Conservation (phyloP, 2,329 filamentous ascomycete species). For the Bipolaris bicolor region DNA sequence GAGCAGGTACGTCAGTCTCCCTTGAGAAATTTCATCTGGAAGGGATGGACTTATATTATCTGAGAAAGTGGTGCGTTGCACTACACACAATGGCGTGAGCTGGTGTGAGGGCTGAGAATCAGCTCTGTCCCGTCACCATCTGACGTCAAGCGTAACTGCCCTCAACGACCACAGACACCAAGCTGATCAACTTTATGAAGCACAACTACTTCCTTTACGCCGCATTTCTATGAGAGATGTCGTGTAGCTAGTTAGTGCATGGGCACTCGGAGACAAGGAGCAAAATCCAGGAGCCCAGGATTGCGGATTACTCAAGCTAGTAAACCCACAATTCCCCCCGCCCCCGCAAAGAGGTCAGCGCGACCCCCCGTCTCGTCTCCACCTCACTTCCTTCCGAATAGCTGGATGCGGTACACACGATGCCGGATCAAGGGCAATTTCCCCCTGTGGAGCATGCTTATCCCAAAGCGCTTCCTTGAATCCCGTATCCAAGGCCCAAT, state of each 20-base stretch:
- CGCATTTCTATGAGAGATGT: too few relatives aligned
- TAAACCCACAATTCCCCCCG: conserved; percentile 46
- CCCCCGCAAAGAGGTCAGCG: conserved; percentile 39
- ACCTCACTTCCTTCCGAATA: conserved; percentile 5
- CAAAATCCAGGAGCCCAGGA: conserved; percentile 4
- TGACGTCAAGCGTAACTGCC: too few relatives aligned
- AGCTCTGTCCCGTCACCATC: too few relatives aligned
- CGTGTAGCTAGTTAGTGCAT: too few relatives aligned
- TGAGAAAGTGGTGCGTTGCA: too few relatives aligned
- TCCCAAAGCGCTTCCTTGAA: not conserved
- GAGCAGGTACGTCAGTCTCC: not conserved
- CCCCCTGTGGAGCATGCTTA: not conserved
- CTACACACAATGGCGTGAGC: not conserved
- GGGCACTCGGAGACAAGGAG: not conserved
- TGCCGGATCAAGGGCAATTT: conserved; percentile 12
- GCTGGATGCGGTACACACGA: conserved; percentile 4
- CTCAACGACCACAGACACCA: too few relatives aligned
- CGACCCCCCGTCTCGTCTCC: conserved; percentile 9
- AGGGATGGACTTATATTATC: too few relatives aligned
- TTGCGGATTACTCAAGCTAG: conserved; percentile 9
- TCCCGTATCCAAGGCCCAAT: not conserved
- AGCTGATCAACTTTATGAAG: too few relatives aligned
- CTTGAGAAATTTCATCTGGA: too few relatives aligned
- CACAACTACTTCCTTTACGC: not conserved
- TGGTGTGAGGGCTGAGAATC: too few relatives aligned